Base-by-base conservation (phyloP, 495 filamentous ascomycete genomes). In the Hypoxylon trugodes region DNA sequence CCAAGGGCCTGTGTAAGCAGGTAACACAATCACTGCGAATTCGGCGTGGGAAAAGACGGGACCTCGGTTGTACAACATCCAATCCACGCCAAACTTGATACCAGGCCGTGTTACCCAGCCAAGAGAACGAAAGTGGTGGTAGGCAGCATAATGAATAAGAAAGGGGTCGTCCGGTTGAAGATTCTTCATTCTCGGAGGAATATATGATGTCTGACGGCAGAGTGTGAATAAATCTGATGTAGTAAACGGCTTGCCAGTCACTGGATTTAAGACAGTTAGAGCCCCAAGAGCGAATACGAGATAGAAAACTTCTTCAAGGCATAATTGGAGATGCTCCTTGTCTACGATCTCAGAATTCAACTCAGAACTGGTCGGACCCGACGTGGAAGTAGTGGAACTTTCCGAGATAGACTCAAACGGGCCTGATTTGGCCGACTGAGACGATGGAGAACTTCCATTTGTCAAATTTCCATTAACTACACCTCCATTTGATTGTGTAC, bases 71-170 rank as follows among this genome's bases (percentile, higher is more conserved):
- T 99, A 99, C 19, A 99, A 83, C 18, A 99, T 81, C 76, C 89
- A 96, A 74, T 99, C 96, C 21, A 91, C 89, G 51, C 88, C 90
- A 69, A 99, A 99, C 74, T 99, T 99, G 66, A 96, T 86, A 35
- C 96, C 95, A 19, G 90, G 86, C 13, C 96, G 89, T 0, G 94
- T 87, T n/a, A 97, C 91, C 95, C 95, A 99, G 41, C 95, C 95
- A 0, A 98, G 82, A 5, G 93, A 96, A 19, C 95, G 91, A 77
- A 95, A 99, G 74, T 99, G 95, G 69, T 99, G 95, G 69, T 97
- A 99, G 10, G 89, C 90, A 25, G 86, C 85, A 70, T 98, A 99
- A 28, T 89, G 87, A 18, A 95, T 70, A 38, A 97, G 78, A 75
- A 99, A 98, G 0, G 89, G 85, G 65, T 96, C 90, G 75, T 96